Base-by-base conservation (phyloP, 257 asterid species). In the Solanum commersonii region DNA sequence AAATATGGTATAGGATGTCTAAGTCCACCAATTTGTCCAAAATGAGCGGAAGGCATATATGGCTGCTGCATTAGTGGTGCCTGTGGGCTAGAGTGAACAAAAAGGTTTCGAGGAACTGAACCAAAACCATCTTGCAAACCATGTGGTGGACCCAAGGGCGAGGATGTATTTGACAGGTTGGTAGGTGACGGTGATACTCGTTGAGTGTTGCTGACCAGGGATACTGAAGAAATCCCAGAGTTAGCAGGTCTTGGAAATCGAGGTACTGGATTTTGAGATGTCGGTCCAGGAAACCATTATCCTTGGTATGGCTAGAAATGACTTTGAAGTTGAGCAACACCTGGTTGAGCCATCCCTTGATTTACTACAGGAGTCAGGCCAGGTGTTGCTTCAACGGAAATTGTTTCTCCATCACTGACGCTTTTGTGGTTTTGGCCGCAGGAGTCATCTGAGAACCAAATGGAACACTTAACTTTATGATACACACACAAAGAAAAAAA, bases 261-360 rank as follows among this genome's bases (percentile, higher is more conserved):
- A 88, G 87, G 83, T 23, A 88, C n/a, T 46, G 91, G 88, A 83
- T 77, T 88, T 84, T 90, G 96, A 89, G 90, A 65, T 84, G 91
- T 91, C 68, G 91, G 94, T 72, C 88, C 49, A 83, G 93, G 88
- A 92, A 91, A 92, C 98, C 98, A 96, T 82, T 95, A 34, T 65
- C 92, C 95, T 89, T 90, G 92, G 87, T 90, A 88, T 87, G 91
- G 94, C 74, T 90, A 94, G 87, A 90, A 93, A 89, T 91, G 91
- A 87, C 92, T 92, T 27, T 86, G 96, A 38, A 90, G 72, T 16
- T 77, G 92, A 88, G 91, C 93, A 7, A 88, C 11, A 87, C 52
- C 90, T 29, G 91, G 93, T 87, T 90, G 97, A 77, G 90, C 74
- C 52, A 87, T 84, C 88, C 94, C 96, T 37, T 91, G 96, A 89